phyloP scores from a whole-genome alignment of 352 stramenopile genomes.

The Globisporangium rhizosaccharum region DNA sequence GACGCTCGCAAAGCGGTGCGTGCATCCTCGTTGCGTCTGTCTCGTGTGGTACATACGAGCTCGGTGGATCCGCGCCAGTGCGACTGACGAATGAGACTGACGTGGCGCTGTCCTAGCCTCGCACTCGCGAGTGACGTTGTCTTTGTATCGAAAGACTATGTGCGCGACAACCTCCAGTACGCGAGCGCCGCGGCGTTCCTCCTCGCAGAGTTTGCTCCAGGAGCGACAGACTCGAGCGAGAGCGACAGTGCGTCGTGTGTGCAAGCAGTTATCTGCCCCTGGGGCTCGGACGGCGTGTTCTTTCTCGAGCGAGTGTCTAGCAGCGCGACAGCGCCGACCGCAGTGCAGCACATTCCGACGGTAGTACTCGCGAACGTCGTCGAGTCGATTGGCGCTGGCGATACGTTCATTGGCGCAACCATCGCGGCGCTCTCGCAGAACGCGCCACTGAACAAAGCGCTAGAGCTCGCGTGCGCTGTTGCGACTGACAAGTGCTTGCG shows the following conservation, averaged over 20 bases:
- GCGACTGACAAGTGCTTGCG: slow-evolving; percentile 58
- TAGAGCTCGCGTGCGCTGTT: slow-evolving; percentile 46
- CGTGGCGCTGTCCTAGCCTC: slow-evolving; percentile 25
- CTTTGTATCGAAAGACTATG: slow-evolving; percentile 75
- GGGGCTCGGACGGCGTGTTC: slow-evolving; percentile 54
- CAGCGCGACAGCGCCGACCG: neutral
- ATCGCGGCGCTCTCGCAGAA: slow-evolving; percentile 38
- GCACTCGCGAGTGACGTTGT: slow-evolving; percentile 34
- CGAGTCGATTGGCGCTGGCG: slow-evolving; percentile 69
- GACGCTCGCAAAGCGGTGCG: slow-evolving; percentile 45
- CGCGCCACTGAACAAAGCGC: slow-evolving; percentile 21
- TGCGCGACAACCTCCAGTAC: slow-evolving; percentile 48
- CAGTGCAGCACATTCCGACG: slow-evolving; percentile 30
- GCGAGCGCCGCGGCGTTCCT: slow-evolving; percentile 41
- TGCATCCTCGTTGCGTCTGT: neutral
- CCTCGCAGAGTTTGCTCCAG: neutral
- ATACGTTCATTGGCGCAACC: slow-evolving; percentile 64
- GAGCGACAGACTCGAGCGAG: neutral
- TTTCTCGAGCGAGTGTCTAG: slow-evolving; percentile 25
- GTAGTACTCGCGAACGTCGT: slow-evolving; percentile 29
- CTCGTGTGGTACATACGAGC: no score
- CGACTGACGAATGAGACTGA: neutral
- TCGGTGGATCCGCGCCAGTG: neutral
- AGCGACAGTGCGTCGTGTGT: neutral
- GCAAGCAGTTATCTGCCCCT: slow-evolving; percentile 61